Conservation (phyloP, 345 rosid genomes). For the Punica granatum region DNA sequence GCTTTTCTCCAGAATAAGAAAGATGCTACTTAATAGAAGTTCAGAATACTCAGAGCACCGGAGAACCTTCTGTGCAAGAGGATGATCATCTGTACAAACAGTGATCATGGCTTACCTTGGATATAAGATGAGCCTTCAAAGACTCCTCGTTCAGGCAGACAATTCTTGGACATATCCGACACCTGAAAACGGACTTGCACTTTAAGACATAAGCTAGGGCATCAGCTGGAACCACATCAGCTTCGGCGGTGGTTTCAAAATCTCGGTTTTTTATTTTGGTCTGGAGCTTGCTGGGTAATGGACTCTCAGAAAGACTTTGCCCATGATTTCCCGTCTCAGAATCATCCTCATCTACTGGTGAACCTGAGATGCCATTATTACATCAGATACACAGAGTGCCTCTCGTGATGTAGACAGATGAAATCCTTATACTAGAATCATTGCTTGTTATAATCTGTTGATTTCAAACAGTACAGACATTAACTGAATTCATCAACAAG, state of each 20-base stretch:
- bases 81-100: neutral
- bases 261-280: conserved; percentile 11
- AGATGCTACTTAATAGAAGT: neutral
- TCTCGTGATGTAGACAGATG: no score
- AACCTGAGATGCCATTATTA: conserved; percentile 23
- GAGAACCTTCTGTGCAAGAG: no score
- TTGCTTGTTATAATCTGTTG: no score
- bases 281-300: conserved; percentile 12
- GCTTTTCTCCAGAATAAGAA: neutral
- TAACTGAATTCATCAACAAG: no score
- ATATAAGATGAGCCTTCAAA: conserved; percentile 60
- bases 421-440: no score
- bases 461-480: no score
- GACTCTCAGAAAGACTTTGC: conserved; percentile 14
- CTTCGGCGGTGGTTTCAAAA: conserved; percentile 10
- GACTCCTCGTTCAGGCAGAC: conserved; percentile 67
- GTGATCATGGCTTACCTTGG: conserved; percentile 45
- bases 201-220: conserved; percentile 52
- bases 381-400: conserved; percentile 13
- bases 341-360: conserved; percentile 28
- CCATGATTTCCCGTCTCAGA: conserved; percentile 29
- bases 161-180: conserved; percentile 69
- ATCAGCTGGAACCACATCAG: conserved; percentile 29
- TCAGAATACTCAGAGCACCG: neutral
- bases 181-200: conserved; percentile 67